A percentile compares a stretch with the other conserved stretches of the same genome.
Conservation (phyloP, 2,329 filamentous ascomycete species). For the Domatiomyces catenatus region DNA sequence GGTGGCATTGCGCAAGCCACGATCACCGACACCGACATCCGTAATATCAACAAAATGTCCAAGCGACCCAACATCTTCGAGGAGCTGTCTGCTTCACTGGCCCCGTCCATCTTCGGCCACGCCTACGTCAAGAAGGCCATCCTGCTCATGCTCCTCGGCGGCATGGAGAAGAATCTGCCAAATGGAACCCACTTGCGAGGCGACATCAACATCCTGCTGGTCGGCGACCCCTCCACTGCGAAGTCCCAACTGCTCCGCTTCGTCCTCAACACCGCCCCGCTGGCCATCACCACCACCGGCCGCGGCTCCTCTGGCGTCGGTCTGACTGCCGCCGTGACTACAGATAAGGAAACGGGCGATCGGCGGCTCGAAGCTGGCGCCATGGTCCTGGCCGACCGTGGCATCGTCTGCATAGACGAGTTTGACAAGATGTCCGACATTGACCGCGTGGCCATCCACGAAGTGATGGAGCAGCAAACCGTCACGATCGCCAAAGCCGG, state of each 20-base stretch:
- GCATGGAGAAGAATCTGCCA: conserved; percentile 96
- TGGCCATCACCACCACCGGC: conserved; percentile 93
- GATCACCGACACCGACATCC: conserved; percentile 92
- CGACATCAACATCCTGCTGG: conserved; percentile 99
- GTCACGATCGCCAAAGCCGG: conserved; percentile 98
- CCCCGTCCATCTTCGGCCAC: conserved; percentile 92
- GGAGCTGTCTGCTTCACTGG: conserved; percentile 79
- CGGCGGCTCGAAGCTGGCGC: conserved; percentile 88
- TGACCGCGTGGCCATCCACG: conserved; percentile 94
- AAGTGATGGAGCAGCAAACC: conserved; percentile 99
- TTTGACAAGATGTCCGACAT: conserved; percentile 99
- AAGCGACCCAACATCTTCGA: conserved; percentile 93
- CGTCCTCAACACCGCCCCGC: conserved; percentile 86
- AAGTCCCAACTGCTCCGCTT: conserved; percentile 97
- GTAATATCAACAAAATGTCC: conserved; percentile 94
- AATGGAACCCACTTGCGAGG: conserved; percentile 95
- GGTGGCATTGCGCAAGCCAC: conserved; percentile 81
- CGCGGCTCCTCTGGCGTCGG: conserved; percentile 93
- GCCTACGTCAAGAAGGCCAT: conserved; percentile 98
- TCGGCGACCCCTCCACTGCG: conserved; percentile 92
- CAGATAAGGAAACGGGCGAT: conserved; percentile 94
- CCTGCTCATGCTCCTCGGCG: conserved; percentile 81
- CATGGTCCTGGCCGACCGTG: conserved; percentile 94
- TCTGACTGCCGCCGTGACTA: conserved; percentile 90
- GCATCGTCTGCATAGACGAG: conserved; percentile 96